phyloP scores from a whole-genome alignment of 805 yeast species.

The Sungouiella blattae region DNA sequence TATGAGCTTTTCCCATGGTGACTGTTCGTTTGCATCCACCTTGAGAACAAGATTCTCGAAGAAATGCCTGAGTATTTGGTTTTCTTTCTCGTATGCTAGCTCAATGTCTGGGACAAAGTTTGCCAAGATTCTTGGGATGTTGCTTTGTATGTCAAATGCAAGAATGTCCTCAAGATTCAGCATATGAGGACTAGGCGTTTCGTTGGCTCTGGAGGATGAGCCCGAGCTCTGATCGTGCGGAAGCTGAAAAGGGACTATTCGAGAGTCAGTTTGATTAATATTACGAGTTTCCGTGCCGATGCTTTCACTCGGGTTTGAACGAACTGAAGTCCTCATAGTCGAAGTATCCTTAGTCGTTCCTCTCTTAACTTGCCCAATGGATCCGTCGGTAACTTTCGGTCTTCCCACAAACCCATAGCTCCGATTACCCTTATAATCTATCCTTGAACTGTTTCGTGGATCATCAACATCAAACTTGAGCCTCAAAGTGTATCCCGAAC shows the following conservation, averaged over 20 bases:
- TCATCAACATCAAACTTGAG: background rate
- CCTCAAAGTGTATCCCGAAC: background rate
- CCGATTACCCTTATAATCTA: background rate
- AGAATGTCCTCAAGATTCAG: background rate
- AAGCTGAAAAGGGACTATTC: no score
- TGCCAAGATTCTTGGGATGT: background rate
- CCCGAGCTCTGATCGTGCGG: no score
- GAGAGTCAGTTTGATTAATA: no score
- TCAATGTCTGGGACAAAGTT: background rate
- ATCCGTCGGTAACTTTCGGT: background rate
- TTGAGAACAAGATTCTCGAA: background rate
- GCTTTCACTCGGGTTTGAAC: no score
- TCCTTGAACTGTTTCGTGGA: background rate
- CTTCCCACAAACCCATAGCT: background rate
- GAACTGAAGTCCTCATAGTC: no score
- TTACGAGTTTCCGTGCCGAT: no score
- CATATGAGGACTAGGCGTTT: no score
- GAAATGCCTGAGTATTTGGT: background rate
- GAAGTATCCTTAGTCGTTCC: no score
- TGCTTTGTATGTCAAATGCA: background rate
- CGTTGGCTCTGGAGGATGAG: no score
- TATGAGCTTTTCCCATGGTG: background rate
- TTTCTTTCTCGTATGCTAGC: background rate
- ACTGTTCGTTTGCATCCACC: background rate
- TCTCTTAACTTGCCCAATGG: no score